These are phyloP conservation scores for Paraconiothyrium sp. DNA, from an alignment of 2,329 filamentous ascomycete genomes.

Conservation along the genomic window DNA sequence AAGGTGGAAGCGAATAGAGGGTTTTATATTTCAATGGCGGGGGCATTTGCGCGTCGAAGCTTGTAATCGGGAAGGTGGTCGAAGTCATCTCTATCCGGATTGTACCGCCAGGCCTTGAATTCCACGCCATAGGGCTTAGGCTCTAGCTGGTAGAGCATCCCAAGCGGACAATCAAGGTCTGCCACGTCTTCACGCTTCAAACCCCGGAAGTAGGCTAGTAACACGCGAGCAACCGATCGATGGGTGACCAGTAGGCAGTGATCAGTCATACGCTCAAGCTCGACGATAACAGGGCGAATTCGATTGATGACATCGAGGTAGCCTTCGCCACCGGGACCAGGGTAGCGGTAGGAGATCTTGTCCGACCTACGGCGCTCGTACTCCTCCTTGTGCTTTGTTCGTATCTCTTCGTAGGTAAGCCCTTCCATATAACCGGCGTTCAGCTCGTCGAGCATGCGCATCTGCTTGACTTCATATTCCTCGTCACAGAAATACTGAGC, in stretches of 20 bases:
- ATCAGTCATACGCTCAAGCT: slow-evolving; percentile 96
- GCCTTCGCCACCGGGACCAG: slow-evolving; percentile 92
- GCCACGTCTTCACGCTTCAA: slow-evolving; percentile 90
- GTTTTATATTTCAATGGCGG: background rate
- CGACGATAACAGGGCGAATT: slow-evolving; percentile 91
- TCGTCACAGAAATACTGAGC: slow-evolving; percentile 94
- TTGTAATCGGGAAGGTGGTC: slow-evolving; percentile 86
- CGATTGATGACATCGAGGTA: slow-evolving; percentile 98
- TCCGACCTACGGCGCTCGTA: slow-evolving; percentile 81
- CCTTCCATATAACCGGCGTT: slow-evolving; percentile 94
- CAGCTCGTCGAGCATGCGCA: slow-evolving; percentile 97
- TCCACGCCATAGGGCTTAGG: slow-evolving; percentile 98
- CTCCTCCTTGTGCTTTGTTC: slow-evolving; percentile 78
- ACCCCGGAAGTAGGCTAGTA: slow-evolving; percentile 97
- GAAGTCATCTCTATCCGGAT: slow-evolving; percentile 80
- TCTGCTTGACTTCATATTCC: slow-evolving; percentile 92
- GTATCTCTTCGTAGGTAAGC: slow-evolving; percentile 92
- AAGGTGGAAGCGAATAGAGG: background rate
- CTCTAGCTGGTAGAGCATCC: slow-evolving; percentile 93
- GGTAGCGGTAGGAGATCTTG: slow-evolving; percentile 96
- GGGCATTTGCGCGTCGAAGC: slow-evolving; percentile 65
- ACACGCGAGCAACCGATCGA: slow-evolving; percentile 87
- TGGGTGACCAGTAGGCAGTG: slow-evolving; percentile 93
- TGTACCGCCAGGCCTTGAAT: slow-evolving; percentile 94
- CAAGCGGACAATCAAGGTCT: slow-evolving; percentile 91